Evolutionary conservation across 2,329 filamentous ascomycete genomes (phyloP).

Genomic region (Fusarium sororula): DNA sequence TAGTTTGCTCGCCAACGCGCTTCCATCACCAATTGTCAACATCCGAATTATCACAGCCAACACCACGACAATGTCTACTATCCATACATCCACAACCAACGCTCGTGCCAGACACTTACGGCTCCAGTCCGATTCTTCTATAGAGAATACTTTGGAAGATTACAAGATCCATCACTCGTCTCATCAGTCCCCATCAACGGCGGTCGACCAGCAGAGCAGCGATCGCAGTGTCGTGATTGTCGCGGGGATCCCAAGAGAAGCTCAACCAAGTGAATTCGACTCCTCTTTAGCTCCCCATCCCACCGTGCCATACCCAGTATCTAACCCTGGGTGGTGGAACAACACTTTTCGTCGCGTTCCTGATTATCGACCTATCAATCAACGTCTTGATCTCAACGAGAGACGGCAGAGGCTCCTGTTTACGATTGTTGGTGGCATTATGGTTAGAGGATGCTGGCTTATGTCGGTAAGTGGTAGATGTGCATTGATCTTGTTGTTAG

Average conservation of each 20-base stretch:
- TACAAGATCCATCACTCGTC: conserved; percentile 2
- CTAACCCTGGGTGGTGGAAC: background rate
- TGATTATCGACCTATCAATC: background rate
- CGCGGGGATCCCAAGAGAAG: background rate
- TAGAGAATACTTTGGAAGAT: background rate
- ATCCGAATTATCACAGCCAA: background rate
- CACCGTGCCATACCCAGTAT: background rate
- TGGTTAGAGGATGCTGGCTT: background rate
- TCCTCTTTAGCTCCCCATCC: background rate
- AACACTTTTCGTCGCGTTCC: background rate
- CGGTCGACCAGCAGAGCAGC: background rate
- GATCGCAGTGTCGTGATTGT: background rate
- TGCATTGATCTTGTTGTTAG: no score
- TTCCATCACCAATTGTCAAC: background rate
- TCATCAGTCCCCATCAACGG: background rate
- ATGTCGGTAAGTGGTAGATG: background rate
- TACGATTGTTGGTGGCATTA: background rate
- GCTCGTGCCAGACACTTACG: background rate
- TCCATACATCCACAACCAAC: background rate
- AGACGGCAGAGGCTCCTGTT: background rate
- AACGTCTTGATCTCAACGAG: background rate
- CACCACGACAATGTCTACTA: background rate
- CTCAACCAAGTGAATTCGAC: background rate
- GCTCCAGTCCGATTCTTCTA: background rate
- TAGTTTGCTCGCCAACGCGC: background rate